phyloP scores from a whole-genome alignment of 208 protist species.

The Leishmania mexicana region DNA sequence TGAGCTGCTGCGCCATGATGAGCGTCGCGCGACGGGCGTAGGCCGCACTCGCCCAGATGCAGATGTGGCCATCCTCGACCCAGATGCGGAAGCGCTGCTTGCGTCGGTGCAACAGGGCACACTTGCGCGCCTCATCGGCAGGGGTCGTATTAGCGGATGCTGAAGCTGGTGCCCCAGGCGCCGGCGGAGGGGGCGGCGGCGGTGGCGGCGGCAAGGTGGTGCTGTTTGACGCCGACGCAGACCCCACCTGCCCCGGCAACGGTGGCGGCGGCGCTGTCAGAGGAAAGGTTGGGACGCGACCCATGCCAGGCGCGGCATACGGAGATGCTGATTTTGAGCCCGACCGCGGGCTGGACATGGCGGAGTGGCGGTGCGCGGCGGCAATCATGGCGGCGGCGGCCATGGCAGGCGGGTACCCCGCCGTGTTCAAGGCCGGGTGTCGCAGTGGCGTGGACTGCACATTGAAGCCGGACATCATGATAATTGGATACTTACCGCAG shows the following conservation, averaged over 20 bases:
- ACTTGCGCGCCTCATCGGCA: conserved; percentile 9
- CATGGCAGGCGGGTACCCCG: conserved; percentile 27
- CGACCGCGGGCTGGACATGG: conserved; percentile 13
- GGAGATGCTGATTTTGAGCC: conserved; percentile 4
- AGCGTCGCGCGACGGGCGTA: conserved; percentile 75
- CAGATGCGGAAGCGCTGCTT: conserved; percentile 75
- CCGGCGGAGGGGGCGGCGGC: conserved; percentile 13
- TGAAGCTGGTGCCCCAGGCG: background rate
- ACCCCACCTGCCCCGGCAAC: conserved; percentile 2
- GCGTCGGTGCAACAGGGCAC: conserved; percentile 42
- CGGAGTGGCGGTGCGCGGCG: background rate
- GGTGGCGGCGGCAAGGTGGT: background rate
- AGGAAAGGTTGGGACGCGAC: conserved; percentile 13
- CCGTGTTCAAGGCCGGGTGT: conserved; percentile 41
- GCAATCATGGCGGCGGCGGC: conserved; percentile 15
- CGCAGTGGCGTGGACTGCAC: conserved; percentile 61
- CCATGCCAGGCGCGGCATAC: conserved; percentile 2
- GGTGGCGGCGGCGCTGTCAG: conserved; percentile 19
- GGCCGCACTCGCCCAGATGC: conserved; percentile 70
- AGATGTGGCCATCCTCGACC: conserved; percentile 74
- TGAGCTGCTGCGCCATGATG: conserved; percentile 72
- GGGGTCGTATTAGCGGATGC: conserved; percentile 1
- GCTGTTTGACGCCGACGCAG: conserved; percentile 2
- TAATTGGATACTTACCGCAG: conserved; percentile 49
- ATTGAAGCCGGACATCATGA: conserved; percentile 78